Conservation (phyloP, 352 stramenopile species). For the Pythium plurisporium region DNA sequence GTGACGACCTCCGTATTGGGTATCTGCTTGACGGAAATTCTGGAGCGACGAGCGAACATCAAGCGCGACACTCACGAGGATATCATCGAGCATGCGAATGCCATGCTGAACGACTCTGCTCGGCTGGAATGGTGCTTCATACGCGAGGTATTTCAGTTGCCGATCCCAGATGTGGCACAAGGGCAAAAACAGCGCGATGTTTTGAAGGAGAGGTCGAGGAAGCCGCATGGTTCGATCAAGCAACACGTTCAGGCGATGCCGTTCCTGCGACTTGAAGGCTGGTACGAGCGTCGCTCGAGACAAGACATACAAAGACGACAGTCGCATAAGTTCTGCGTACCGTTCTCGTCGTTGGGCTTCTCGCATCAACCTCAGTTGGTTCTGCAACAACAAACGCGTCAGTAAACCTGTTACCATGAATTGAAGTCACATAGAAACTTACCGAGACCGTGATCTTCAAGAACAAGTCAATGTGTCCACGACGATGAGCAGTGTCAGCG, state of each 20-base stretch:
- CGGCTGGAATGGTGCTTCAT: conserved; percentile 63
- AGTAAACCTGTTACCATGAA: too few relatives aligned
- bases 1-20: conserved; percentile 49
- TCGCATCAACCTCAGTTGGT: conserved; percentile 79
- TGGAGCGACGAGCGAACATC: conserved; percentile 56
- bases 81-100: conserved; percentile 76
- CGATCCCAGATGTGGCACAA: conserved; percentile 75
- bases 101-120: conserved; percentile 79
- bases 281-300: conserved; percentile 43
- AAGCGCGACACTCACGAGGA: conserved; percentile 70
- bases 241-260: conserved; percentile 39
- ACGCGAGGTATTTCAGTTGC: conserved; percentile 74
- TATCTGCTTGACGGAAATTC: conserved; percentile 32
- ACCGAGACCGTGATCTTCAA: conserved; percentile 81
- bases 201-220: conserved; percentile 74
- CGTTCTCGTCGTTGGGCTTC: conserved; percentile 63
- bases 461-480: conserved; percentile 79
- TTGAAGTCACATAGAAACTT: conserved; percentile 1
- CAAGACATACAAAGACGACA: conserved; percentile 68
- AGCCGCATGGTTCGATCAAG: conserved; percentile 69
- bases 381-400: conserved; percentile 21
- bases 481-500: conserved; percentile 72
- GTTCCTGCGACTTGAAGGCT: conserved; percentile 41
- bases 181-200: conserved; percentile 71
- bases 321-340: conserved; percentile 62